Percentiles rank a stretch among this genome's conserved stretches.
phyloP scores from a whole-genome alignment of 805 yeast species.

The Candida easanensis region DNA sequence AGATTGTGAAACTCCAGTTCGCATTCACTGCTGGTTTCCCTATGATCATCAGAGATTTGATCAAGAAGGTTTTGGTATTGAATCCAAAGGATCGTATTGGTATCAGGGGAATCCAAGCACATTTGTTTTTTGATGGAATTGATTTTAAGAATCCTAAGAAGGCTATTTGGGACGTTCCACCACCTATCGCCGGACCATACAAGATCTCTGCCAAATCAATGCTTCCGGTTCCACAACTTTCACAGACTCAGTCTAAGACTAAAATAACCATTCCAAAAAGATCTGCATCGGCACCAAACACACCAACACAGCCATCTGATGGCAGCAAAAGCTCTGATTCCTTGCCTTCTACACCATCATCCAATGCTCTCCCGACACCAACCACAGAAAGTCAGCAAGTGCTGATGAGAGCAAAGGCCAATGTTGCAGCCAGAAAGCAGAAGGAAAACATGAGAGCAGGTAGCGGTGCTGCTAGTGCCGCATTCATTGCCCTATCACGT shows the following conservation, averaged over 20 bases:
- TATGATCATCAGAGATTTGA: constrained; percentile 63
- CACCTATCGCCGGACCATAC: constrained; percentile 70
- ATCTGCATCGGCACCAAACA: constrained; percentile 23
- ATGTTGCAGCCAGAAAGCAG: constrained; percentile 29
- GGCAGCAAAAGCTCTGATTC: constrained; percentile 9
- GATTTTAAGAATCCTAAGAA: constrained; percentile 48
- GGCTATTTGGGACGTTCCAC: constrained; percentile 54
- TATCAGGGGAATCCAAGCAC: constrained; percentile 55
- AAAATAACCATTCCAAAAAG: constrained; percentile 26
- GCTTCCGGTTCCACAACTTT: constrained; percentile 65
- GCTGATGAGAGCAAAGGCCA: constrained; percentile 26
- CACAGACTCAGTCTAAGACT: constrained; percentile 10
- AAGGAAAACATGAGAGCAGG: constrained; percentile 17
- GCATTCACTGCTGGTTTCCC: constrained; percentile 89
- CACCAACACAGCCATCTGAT: constrained; percentile 13
- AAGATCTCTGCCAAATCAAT: constrained; percentile 74
- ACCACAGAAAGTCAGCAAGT: constrained; percentile 28
- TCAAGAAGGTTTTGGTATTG: constrained; percentile 62
- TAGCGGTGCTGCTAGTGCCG: constrained; percentile 28
- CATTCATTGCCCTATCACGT: constrained; percentile 27
- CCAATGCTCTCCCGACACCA: constrained; percentile 10
- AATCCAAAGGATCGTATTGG: constrained; percentile 63
- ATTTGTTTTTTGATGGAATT: constrained; percentile 56
- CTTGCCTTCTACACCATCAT: constrained; percentile 14
- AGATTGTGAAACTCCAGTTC: constrained; percentile 73